A percentile compares a stretch with the other conserved stretches of the same genome.
Evolutionary conservation across 2,329 filamentous ascomycete species (phyloP).

Genomic region (Fusarium tuaranense): DNA sequence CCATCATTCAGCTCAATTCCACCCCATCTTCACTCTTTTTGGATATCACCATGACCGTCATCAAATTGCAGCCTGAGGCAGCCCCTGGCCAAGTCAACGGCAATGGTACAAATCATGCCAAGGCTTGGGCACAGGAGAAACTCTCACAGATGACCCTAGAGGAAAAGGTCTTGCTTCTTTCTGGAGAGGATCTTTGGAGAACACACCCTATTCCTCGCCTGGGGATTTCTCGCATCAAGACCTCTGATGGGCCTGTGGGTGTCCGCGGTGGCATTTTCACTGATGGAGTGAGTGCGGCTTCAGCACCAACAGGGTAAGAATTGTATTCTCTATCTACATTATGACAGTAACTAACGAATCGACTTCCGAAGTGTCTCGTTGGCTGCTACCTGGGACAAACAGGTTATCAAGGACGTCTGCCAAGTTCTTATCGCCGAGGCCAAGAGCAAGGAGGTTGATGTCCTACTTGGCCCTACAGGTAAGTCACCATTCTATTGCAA

Average conservation of each 20-base stretch:
- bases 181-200: slow-evolving; percentile 17
- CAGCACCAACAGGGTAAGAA: slow-evolving; percentile 19
- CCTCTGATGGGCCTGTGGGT: slow-evolving; percentile 23
- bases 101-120: neutral
- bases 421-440: slow-evolving; percentile 22
- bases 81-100: neutral
- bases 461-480: slow-evolving; percentile 27
- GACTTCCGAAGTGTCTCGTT: slow-evolving; percentile 14
- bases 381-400: slow-evolving; percentile 20
- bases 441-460: slow-evolving; percentile 28
- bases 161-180: slow-evolving; percentile 19
- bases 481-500: rapidly evolving
- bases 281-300: slow-evolving; percentile 25
- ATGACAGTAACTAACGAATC: neutral
- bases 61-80: neutral
- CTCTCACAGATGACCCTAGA: slow-evolving; percentile 21
- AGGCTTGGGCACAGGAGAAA: slow-evolving; percentile 1
- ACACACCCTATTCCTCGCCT: slow-evolving; percentile 12
- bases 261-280: slow-evolving; percentile 28
- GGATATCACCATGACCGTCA: neutral
- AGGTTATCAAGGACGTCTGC: slow-evolving; percentile 15
- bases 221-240: slow-evolving; percentile 24
- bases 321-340: rapidly evolving
- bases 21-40: neutral
- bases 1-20: neutral